Evolutionary conservation across 1,139 yeast species (phyloP).

Genomic region (Arxiozyma telluris): DNA sequence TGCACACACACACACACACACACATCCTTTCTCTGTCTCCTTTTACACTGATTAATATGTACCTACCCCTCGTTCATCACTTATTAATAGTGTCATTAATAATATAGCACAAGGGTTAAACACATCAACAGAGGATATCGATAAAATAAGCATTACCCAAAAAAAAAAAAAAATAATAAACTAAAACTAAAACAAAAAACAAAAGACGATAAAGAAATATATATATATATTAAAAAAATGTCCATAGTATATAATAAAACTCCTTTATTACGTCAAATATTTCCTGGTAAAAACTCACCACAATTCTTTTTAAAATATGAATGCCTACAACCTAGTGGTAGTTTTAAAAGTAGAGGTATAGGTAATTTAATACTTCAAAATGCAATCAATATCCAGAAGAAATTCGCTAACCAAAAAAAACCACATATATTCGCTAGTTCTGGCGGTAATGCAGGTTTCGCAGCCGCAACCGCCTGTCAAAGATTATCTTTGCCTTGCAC

Average conservation of each 20-base stretch:
- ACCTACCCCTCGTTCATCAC: too few species aligned
- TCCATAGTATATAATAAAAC: conserved; percentile 33
- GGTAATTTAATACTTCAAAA: conserved; percentile 39
- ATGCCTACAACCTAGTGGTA: conserved; percentile 60
- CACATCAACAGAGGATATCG: too few species aligned
- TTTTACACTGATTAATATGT: too few species aligned
- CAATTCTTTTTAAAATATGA: conserved; percentile 53
- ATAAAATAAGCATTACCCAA: background rate
- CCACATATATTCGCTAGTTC: conserved; percentile 54
- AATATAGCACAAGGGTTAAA: too few species aligned
- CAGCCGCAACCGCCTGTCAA: conserved; percentile 56
- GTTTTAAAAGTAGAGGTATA: conserved; percentile 62
- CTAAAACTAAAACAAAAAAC: too few species aligned
- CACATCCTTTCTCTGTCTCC: too few species aligned
- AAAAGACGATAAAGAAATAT: too few species aligned
- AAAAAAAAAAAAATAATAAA: background rate
- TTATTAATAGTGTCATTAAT: too few species aligned
- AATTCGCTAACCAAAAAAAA: conserved; percentile 13
- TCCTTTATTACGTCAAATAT: conserved; percentile 36
- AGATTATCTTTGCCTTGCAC: conserved; percentile 44
- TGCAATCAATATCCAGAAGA: conserved; percentile 19
- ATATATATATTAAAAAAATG: conserved; percentile 4
- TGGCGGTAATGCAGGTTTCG: conserved; percentile 76
- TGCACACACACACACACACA: too few species aligned
- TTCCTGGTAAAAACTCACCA: conserved; percentile 29